phyloP scores from a whole-genome alignment of 163 green algal species.

The Smithsoniella earleae region DNA sequence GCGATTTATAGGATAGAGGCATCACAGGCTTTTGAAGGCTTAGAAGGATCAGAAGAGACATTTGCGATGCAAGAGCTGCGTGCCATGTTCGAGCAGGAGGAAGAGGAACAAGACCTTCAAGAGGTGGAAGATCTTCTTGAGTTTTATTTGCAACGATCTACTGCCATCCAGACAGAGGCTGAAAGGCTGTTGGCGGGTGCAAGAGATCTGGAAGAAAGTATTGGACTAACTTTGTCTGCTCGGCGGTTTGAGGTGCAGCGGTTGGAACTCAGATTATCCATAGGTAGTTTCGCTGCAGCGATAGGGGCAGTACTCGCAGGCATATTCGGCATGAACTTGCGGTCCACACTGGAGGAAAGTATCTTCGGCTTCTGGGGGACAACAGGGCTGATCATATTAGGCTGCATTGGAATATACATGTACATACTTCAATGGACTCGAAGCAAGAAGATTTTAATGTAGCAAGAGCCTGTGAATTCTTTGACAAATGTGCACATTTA shows the following conservation, averaged over 20 bases:
- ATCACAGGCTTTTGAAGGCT: background rate
- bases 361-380: conserved; percentile 76
- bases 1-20: conserved; percentile 25
- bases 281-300: conserved; percentile 85
- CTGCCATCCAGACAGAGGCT: conserved; percentile 65
- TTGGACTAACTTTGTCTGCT: conserved; percentile 76
- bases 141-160: conserved; percentile 92
- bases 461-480: too few species aligned
- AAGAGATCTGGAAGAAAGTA: conserved; percentile 92
- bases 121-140: conserved; percentile 92
- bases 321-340: conserved; percentile 94
- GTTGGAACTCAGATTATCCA: conserved; percentile 88
- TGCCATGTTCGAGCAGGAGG: conserved; percentile 60
- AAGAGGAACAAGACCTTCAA: conserved; percentile 79
- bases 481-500: too few species aligned
- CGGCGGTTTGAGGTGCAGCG: conserved; percentile 76
- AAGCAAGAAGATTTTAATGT: conserved; percentile 51
- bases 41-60: conserved; percentile 12
- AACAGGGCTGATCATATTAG: conserved; percentile 65
- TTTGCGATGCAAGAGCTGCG: conserved; percentile 40
- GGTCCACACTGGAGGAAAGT: conserved; percentile 70
- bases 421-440: conserved; percentile 70
- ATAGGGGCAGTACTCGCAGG: conserved; percentile 83
- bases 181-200: conserved; percentile 65
- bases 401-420: conserved; percentile 63